Base-by-base conservation (phyloP, 352 stramenopile species). In the Globisporangium polare region DNA sequence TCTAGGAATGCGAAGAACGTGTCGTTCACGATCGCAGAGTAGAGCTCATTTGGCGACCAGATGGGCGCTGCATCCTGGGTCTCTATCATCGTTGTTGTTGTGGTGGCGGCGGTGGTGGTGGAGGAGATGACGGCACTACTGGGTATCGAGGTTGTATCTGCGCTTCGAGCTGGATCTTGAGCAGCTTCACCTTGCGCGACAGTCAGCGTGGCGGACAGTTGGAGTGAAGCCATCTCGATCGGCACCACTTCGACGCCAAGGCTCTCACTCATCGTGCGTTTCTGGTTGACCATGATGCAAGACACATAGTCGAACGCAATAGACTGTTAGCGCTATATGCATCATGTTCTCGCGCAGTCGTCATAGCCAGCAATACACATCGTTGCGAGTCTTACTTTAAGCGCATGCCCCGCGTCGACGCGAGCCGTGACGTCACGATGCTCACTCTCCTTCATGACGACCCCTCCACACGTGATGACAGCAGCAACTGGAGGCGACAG, bases 1-100 rank as follows among this genome's bases (percentile, higher is more conserved):
- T 65, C 60, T 22, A 67, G 26, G 45, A 67, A 62, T 8, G 33
- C 39, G 12, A 67, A 67, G 62, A 67, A 67, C 62, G 57, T 58
- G 37, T 67, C 62, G 29, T 53, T 43, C 5, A 49, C 46, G 35
- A 67, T 56, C 24, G 54, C 49, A 15, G 54, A 13, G 27, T 63
- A 67, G 55, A 67, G 62, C 13, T 67, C 62, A 22, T 41, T 58
- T 3, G 60, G 60, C 7, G 31, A 49, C 60, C 60, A 65, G 12
- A 43, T 46, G 2, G 59, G 49, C 15, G 26, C 24, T 13, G 51
- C 22, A 9, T 22, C 31, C 26, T 33, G 10, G n/a, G 37, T 13
- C 13, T 29, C 24, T 2, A 53, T 31, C 12, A 20, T 37, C 2
- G 10, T 42, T 3, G 35, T 27, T n/a, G 15, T 53, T 13, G 26